Evolutionary conservation across 2,329 filamentous ascomycete species (phyloP).

Genomic region (Penicillium corylophilum): DNA sequence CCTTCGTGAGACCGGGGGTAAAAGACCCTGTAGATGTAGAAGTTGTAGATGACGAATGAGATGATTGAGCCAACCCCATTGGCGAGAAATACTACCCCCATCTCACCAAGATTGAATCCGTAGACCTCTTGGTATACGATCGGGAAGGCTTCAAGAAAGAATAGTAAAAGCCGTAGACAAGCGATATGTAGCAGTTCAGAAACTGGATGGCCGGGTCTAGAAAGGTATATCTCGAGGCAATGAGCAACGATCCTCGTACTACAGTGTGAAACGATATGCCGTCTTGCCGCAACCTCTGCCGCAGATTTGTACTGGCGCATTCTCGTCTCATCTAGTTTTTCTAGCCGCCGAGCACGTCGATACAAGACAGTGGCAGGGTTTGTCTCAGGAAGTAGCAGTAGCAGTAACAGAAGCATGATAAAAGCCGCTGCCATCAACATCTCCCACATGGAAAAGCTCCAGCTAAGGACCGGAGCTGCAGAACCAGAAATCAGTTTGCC

Average conservation of each 20-base stretch:
- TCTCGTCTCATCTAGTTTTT: slow-evolving; percentile 57
- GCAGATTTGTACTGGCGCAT: slow-evolving; percentile 54
- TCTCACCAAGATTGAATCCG: too few species aligned
- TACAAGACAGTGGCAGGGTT: slow-evolving; percentile 59
- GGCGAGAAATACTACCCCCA: too few species aligned
- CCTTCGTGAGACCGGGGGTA: too few species aligned
- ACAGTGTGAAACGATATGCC: slow-evolving; percentile 3
- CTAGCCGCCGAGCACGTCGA: slow-evolving; percentile 60
- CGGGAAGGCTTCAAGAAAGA: too few species aligned
- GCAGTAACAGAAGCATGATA: slow-evolving; percentile 58
- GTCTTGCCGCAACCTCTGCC: slow-evolving; percentile 59
- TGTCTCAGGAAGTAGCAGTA: slow-evolving; percentile 67
- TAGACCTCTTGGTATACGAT: too few species aligned
- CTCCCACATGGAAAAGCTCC: slow-evolving; percentile 24
- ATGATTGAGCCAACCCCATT: too few species aligned
- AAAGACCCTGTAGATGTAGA: too few species aligned
- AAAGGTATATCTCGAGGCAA: too few species aligned
- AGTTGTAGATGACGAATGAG: too few species aligned
- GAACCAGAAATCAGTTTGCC: slow-evolving; percentile 63
- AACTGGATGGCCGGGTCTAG: too few species aligned
- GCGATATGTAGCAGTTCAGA: too few species aligned
- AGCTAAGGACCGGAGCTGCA: slow-evolving; percentile 30
- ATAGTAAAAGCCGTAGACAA: too few species aligned
- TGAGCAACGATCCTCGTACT: neutral
- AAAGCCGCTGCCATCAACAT: slow-evolving; percentile 39